Evolutionary conservation across 139 green algal species (phyloP).

Genomic region (Zygnema cylindricum): DNA sequence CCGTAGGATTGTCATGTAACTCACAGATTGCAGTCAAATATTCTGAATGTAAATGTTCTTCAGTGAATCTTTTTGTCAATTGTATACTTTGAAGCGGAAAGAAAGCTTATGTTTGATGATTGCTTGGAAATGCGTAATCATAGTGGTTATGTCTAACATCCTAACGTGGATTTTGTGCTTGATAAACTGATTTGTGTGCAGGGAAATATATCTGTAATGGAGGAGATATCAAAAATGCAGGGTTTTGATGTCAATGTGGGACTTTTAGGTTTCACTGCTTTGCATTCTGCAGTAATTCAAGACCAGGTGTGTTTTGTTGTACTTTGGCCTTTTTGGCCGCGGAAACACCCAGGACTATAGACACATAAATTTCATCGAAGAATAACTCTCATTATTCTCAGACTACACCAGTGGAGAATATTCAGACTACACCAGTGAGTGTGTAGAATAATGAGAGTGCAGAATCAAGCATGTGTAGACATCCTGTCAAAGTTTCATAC

Average conservation of each 20-base stretch:
- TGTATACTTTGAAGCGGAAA: background rate
- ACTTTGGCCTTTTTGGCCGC: background rate
- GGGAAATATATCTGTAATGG: constrained; percentile 23
- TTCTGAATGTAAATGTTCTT: constrained; percentile 1
- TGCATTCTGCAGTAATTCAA: constrained; percentile 16
- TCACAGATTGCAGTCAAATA: no score
- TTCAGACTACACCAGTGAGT: no score
- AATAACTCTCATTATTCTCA: no score
- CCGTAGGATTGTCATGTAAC: no score
- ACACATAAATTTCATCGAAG: no score
- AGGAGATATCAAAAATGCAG: constrained; percentile 23
- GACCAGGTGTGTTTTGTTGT: background rate
- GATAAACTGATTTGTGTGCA: background rate
- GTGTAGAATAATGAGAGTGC: no score
- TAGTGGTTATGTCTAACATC: background rate
- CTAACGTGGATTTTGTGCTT: background rate
- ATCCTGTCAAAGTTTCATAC: no score
- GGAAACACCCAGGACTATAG: background rate
- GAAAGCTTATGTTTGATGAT: background rate
- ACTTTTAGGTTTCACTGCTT: constrained; percentile 17
- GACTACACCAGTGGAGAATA: no score
- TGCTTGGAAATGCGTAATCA: background rate
- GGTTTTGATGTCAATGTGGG: constrained; percentile 15
- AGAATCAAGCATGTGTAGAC: no score
- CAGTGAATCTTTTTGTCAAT: no score